These are phyloP conservation scores for Aspergillus steynii DNA, from an alignment of 495 filamentous ascomycete genomes.

Conservation along the genomic window DNA sequence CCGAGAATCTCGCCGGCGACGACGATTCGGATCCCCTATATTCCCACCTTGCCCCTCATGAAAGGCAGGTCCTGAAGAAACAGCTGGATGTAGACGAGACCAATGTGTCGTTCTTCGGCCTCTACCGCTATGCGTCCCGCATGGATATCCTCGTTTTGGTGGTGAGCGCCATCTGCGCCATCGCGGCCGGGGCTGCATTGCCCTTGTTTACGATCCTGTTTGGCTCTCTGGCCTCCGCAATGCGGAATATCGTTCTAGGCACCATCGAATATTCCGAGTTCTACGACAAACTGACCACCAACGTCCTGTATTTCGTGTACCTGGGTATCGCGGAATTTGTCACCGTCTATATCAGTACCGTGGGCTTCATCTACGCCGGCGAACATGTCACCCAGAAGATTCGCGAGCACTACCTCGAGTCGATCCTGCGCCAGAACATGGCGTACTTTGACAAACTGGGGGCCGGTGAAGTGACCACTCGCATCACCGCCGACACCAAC, in stretches of 20 bases:
- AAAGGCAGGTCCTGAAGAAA: slow-evolving; percentile 64
- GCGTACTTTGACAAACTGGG: slow-evolving; percentile 91
- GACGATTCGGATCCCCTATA: slow-evolving; percentile 36
- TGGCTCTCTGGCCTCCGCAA: slow-evolving; percentile 70
- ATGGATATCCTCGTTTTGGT: slow-evolving; percentile 73
- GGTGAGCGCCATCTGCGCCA: slow-evolving; percentile 65
- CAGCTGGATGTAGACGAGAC: slow-evolving; percentile 71
- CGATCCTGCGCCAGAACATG: slow-evolving; percentile 87
- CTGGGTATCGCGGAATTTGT: slow-evolving; percentile 84
- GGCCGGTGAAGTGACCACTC: slow-evolving; percentile 88
- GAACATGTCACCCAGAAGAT: slow-evolving; percentile 87
- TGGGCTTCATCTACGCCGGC: slow-evolving; percentile 91
- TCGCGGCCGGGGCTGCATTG: slow-evolving; percentile 76
- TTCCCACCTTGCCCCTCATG: slow-evolving; percentile 47
- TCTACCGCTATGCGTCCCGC: slow-evolving; percentile 79
- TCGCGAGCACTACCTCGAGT: slow-evolving; percentile 76
- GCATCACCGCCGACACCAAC: slow-evolving; percentile 90
- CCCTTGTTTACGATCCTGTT: slow-evolving; percentile 87
- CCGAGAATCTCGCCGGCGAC: slow-evolving; percentile 16
- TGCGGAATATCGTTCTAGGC: slow-evolving; percentile 61
- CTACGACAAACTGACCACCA: slow-evolving; percentile 55
- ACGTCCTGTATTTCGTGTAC: slow-evolving; percentile 88
- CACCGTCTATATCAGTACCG: slow-evolving; percentile 76
- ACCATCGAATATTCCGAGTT: slow-evolving; percentile 54
- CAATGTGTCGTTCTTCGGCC: slow-evolving; percentile 61